These are phyloP conservation scores for Daldinia vernicosa DNA, from an alignment of 495 filamentous ascomycete genomes.

Conservation along the genomic window DNA sequence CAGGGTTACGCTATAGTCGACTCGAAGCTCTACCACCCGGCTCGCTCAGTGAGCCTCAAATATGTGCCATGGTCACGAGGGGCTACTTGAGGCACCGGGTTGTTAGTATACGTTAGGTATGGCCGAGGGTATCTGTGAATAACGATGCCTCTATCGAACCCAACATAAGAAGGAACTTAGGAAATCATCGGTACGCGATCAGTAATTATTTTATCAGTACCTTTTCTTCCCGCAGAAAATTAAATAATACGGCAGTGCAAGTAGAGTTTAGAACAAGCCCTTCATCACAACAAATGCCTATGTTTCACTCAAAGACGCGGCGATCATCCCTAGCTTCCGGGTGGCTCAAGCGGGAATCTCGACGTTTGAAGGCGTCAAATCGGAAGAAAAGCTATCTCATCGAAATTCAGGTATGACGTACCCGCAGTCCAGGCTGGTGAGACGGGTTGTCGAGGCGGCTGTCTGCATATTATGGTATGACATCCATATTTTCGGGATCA, in stretches of 20 bases:
- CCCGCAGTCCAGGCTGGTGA: slow-evolving; percentile 16
- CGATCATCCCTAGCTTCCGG: slow-evolving; percentile 13
- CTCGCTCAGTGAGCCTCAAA: slow-evolving; percentile 8
- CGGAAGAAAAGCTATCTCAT: slow-evolving; percentile 22
- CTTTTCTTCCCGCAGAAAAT: neutral
- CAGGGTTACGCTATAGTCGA: neutral
- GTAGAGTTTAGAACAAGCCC: slow-evolving; percentile 16
- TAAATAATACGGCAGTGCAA: slow-evolving; percentile 9
- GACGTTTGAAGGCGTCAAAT: slow-evolving; percentile 21
- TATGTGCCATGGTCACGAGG: neutral
- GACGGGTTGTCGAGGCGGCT: slow-evolving; percentile 36
- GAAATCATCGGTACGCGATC: neutral
- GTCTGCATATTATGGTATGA: slow-evolving; percentile 30
- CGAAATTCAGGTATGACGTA: slow-evolving; percentile 28
- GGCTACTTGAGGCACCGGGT: neutral
- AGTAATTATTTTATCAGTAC: neutral
- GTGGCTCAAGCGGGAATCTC: slow-evolving; percentile 5
- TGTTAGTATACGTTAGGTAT: neutral
- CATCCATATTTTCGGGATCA: slow-evolving; percentile 24
- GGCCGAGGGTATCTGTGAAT: neutral
- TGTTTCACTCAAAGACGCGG: slow-evolving; percentile 15
- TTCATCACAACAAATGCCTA: slow-evolving; percentile 8
- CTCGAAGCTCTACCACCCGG: slow-evolving; percentile 5
- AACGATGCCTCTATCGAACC: neutral
- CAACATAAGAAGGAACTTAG: neutral